Conservation (phyloP, 257 asterid species). For the Asclepias syriaca region DNA sequence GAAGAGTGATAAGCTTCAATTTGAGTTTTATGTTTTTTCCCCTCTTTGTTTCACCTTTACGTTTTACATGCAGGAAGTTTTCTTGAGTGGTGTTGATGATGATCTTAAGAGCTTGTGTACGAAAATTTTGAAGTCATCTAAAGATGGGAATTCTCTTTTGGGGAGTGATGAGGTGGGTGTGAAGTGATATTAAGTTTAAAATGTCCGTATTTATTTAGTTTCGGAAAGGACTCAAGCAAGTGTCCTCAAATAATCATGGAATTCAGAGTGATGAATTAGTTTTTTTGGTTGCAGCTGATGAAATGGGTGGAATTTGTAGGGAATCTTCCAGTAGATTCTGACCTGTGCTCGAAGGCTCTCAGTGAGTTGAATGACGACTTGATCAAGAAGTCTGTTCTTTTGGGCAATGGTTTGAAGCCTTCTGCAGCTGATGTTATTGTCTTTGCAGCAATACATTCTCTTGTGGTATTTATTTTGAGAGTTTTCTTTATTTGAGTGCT, state of each 20-base stretch:
- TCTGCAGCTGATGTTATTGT: conserved; percentile 68
- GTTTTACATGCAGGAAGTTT: conserved; percentile 36
- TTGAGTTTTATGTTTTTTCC: neutral
- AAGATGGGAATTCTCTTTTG: conserved; percentile 26
- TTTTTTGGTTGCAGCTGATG: conserved; percentile 45
- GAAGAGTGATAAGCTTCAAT: neutral
- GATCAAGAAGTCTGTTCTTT: conserved; percentile 54
- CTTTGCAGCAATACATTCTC: conserved; percentile 57
- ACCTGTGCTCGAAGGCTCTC: conserved; percentile 34
- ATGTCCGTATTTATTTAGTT: neutral
- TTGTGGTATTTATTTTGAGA: conserved; percentile 41
- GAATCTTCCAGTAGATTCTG: conserved; percentile 35
- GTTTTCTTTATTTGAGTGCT: neutral
- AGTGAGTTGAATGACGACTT: conserved; percentile 59
- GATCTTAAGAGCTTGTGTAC: conserved; percentile 48
- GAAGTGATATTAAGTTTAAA: neutral
- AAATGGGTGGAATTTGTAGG: conserved; percentile 56
- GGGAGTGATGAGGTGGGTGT: conserved; percentile 46
- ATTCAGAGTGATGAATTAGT: neutral
- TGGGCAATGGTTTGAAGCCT: conserved; percentile 52
- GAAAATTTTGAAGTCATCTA: conserved; percentile 40
- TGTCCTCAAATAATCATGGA: neutral
- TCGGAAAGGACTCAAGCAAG: neutral
- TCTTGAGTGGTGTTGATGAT: conserved; percentile 26
- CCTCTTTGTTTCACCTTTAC: neutral